Conservation (phyloP, 805 yeast genomes). For the Nakazawaea peltata region DNA sequence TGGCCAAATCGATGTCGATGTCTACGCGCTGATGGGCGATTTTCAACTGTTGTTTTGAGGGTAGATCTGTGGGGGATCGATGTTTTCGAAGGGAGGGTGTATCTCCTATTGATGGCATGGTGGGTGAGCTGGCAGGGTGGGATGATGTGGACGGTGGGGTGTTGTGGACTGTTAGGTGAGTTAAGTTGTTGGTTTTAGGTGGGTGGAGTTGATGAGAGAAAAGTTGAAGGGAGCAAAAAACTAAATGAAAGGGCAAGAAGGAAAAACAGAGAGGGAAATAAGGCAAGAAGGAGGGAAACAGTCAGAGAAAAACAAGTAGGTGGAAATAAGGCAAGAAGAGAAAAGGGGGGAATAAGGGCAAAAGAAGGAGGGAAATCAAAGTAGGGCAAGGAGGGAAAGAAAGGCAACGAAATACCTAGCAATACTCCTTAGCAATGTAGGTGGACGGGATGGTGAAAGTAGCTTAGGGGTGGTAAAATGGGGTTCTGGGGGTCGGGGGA, state of each 20-base stretch:
- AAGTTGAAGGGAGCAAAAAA: too few relatives aligned
- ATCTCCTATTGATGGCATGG: background rate
- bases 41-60: constrained; percentile 41
- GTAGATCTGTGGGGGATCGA: constrained; percentile 14
- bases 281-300: background rate
- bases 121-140: background rate
- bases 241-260: background rate
- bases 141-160: background rate
- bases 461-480: too few relatives aligned
- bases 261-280: background rate
- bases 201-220: too few relatives aligned
- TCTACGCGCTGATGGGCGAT: constrained; percentile 81
- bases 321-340: background rate
- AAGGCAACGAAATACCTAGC: too few relatives aligned
- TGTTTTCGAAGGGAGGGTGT: constrained; percentile 2
- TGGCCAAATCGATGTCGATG: constrained; percentile 71
- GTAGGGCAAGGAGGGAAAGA: too few relatives aligned
- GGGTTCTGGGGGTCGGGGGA: too few relatives aligned
- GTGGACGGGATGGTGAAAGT: too few relatives aligned
- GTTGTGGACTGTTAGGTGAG: background rate
- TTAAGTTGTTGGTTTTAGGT: background rate
- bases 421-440: too few relatives aligned
- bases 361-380: background rate
- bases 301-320: too few relatives aligned
- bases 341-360: background rate